Conservation (phyloP, 208 protist genomes). For the Acanthamoeba castellanii region DNA sequence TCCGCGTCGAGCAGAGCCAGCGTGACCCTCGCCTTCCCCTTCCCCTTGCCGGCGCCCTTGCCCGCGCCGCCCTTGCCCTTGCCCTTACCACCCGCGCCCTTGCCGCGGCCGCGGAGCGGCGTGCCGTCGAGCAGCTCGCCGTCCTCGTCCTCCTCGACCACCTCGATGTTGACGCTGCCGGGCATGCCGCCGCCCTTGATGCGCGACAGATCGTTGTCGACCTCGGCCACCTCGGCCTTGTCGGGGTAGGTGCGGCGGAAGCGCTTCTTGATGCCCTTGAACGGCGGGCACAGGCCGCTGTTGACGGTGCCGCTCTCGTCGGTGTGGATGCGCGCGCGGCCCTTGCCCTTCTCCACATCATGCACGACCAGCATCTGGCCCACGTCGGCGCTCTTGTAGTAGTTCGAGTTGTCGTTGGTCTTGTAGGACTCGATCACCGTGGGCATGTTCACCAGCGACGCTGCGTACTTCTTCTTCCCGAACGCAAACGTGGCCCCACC, state of each 20-base stretch:
- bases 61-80: neutral
- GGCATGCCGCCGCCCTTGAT: constrained; percentile 45
- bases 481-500: constrained; percentile 61
- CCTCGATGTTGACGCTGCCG: constrained; percentile 56
- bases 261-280: constrained; percentile 56
- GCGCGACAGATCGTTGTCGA: constrained; percentile 44
- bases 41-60: neutral
- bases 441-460: constrained; percentile 51
- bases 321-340: constrained; percentile 15
- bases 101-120: neutral
- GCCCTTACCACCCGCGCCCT: neutral
- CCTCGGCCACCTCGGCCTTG: constrained; percentile 43
- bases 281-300: constrained; percentile 35
- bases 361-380: constrained; percentile 69
- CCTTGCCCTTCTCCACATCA: constrained; percentile 65
- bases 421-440: constrained; percentile 52
- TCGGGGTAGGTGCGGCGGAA: constrained; percentile 2
- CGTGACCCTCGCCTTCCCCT: neutral
- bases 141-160: constrained; percentile 51
- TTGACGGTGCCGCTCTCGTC: constrained; percentile 52
- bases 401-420: constrained; percentile 55
- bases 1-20: neutral
- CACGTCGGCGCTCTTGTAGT: constrained; percentile 70
- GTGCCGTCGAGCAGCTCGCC: constrained; percentile 14
- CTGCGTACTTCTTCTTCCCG: constrained; percentile 59